Percentiles rank a stretch among this genome's conserved stretches.
phyloP scores from a whole-genome alignment of 148 eudicot genomes.

The Camellia lanceoleosa region DNA sequence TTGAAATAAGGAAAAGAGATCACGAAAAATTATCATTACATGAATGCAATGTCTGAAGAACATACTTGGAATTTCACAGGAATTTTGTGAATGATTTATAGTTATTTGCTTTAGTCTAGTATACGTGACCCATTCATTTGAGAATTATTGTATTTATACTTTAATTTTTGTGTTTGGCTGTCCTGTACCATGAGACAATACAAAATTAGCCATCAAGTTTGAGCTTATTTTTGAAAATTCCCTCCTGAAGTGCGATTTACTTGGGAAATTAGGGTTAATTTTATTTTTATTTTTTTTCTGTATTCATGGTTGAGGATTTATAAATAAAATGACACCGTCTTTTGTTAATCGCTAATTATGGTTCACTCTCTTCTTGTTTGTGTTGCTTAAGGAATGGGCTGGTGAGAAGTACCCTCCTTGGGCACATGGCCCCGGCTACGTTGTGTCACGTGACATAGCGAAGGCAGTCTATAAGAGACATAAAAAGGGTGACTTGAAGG shows the following conservation, averaged over 20 bases:
- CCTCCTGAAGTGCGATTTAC: not conserved
- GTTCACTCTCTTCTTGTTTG: conserved; percentile 12
- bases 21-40: not conserved
- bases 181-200: not conserved
- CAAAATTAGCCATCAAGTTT: not conserved
- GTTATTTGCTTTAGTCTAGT: not conserved
- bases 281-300: not conserved
- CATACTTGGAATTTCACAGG: not conserved
- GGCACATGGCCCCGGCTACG: conserved; percentile 98
- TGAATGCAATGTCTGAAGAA: not conserved
- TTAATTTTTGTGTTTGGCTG: not conserved
- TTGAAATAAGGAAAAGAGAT: not conserved
- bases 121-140: not conserved
- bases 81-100: not conserved
- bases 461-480: conserved; percentile 54
- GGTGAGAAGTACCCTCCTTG: conserved; percentile 81
- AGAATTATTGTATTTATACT: not conserved
- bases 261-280: not conserved
- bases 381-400: conserved; percentile 71
- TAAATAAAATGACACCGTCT: not conserved
- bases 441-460: conserved; percentile 78
- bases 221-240: not conserved
- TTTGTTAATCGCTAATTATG: not conserved
- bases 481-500: conserved; percentile 65
- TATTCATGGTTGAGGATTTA: not conserved